Evolutionary conservation across 768 basidiomycete species (phyloP).

Genomic region (Serendipita sp.): DNA sequence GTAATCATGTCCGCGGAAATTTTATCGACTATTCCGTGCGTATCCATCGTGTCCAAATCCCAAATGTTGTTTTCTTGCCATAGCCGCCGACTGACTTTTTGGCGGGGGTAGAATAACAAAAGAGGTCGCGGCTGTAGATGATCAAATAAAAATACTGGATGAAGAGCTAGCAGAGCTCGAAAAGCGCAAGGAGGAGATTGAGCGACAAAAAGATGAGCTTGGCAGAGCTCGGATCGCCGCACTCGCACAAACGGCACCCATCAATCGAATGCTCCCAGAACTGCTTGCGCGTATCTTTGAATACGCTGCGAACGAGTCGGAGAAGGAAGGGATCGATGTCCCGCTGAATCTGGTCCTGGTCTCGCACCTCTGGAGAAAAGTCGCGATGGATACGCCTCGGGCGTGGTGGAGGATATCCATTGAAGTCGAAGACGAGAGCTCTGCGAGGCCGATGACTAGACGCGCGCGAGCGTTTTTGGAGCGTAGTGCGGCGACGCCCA

Average conservation of each 20-base stretch:
- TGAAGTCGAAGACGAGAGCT: background rate
- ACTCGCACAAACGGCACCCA: background rate
- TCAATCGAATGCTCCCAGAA: slow-evolving; percentile 7
- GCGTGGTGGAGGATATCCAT: background rate
- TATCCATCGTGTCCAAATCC: background rate
- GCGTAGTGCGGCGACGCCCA: background rate
- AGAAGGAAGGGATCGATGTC: background rate
- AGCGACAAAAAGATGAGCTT: background rate
- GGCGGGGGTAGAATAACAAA: background rate
- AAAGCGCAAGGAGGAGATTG: background rate
- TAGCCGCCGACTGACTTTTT: slow-evolving; percentile 6
- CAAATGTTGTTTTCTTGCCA: background rate
- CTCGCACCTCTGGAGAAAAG: background rate
- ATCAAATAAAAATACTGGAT: background rate
- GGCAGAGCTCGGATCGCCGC: background rate
- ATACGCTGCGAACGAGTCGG: background rate
- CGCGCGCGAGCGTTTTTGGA: background rate
- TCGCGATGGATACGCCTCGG: background rate
- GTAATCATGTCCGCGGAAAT: background rate
- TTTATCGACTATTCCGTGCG: slow-evolving; percentile 4
- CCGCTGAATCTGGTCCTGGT: background rate
- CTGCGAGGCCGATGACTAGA: background rate
- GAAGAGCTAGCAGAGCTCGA: background rate
- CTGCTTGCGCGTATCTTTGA: background rate
- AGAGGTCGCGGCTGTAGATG: background rate